These are phyloP conservation scores for Phytophthora pisi DNA, from an alignment of 352 stramenopile species.

Conservation along the genomic window DNA sequence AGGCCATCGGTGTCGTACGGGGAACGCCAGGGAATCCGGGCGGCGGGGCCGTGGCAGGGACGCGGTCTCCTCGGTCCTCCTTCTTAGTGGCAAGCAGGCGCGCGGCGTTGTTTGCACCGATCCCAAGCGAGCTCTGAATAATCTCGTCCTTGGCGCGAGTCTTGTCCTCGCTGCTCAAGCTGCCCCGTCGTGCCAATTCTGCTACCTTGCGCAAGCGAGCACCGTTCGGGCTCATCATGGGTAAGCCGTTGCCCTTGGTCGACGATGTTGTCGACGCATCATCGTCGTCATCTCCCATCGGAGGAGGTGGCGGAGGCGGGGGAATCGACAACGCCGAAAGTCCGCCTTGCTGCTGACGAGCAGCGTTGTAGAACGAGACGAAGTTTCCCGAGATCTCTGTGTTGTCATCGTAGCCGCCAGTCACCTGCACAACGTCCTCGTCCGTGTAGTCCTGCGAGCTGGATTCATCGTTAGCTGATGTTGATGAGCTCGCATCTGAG, in stretches of 20 bases:
- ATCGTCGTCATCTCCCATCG: constrained; percentile 74
- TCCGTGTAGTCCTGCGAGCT: constrained; percentile 69
- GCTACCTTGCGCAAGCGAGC: constrained; percentile 77
- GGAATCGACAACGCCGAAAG: constrained; percentile 63
- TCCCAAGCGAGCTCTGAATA: constrained; percentile 85
- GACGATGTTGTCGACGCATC: constrained; percentile 63
- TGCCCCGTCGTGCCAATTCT: constrained; percentile 77
- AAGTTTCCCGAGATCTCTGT: constrained; percentile 73
- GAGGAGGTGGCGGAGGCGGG: constrained; percentile 65
- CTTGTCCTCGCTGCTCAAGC: constrained; percentile 84
- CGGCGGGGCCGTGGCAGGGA: constrained; percentile 36
- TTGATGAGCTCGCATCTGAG: constrained; percentile 54
- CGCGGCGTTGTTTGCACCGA: constrained; percentile 65
- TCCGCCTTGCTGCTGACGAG: constrained; percentile 41
- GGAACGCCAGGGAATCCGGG: constrained; percentile 59
- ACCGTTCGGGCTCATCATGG: constrained; percentile 88
- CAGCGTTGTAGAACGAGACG: constrained; percentile 80
- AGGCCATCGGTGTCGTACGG: constrained; percentile 57
- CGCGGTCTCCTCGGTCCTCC: constrained; percentile 44
- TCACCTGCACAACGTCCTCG: constrained; percentile 69
- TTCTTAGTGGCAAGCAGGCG: constrained; percentile 67
- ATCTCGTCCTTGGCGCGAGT: constrained; percentile 87
- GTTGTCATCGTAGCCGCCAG: constrained; percentile 65
- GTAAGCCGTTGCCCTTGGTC: constrained; percentile 53
- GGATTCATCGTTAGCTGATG: constrained; percentile 62